phyloP scores from a whole-genome alignment of 148 eudicot species.

The Vaccinium vitisidaea region DNA sequence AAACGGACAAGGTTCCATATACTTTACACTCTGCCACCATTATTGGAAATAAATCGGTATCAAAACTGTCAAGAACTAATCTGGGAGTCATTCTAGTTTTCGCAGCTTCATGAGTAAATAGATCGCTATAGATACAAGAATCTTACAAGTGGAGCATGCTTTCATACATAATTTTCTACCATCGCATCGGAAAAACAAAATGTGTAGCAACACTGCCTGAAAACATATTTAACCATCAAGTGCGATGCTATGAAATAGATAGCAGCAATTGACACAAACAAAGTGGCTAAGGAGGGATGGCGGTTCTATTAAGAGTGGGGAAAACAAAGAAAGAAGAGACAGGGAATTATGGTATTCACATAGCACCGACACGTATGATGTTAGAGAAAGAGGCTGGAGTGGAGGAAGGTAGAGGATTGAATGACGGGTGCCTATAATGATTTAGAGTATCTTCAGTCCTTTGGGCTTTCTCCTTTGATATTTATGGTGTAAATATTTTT shows the following conservation, averaged over 20 bases:
- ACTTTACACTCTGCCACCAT: background rate
- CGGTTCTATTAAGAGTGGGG: background rate
- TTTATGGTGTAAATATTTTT: too few species aligned
- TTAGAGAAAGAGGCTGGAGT: background rate
- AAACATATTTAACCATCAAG: background rate
- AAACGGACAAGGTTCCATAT: background rate
- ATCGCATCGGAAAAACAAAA: background rate
- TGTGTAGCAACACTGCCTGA: background rate
- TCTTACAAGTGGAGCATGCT: background rate
- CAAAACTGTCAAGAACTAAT: background rate
- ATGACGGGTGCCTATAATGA: background rate
- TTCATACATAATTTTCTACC: background rate
- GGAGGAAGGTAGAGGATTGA: background rate
- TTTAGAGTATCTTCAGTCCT: too few species aligned
- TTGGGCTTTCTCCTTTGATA: too few species aligned
- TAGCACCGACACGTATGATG: background rate
- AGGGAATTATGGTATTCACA: background rate
- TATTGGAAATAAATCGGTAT: background rate
- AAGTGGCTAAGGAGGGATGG: too few species aligned
- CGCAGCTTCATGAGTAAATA: background rate
- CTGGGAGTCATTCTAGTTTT: background rate
- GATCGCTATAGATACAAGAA: background rate
- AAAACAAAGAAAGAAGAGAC: background rate
- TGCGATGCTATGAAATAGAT: background rate
- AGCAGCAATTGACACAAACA: background rate